Percentiles rank a stretch among this genome's conserved stretches.
phyloP scores from a whole-genome alignment of 768 basidiomycete species.

The Pisolithus marmoratus region DNA sequence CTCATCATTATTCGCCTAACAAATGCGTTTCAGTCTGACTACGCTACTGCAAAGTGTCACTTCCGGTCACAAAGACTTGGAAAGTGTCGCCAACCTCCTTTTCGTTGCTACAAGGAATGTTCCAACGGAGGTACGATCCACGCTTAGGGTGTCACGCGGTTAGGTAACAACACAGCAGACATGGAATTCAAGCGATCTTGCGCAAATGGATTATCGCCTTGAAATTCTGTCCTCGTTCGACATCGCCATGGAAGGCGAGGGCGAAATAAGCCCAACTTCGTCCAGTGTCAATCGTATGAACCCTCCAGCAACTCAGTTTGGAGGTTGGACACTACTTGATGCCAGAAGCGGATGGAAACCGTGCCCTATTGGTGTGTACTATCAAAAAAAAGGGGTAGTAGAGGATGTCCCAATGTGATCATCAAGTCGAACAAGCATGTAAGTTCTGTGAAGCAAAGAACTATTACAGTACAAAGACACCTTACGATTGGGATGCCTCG shows the following conservation, averaged over 20 bases:
- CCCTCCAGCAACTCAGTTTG: neutral
- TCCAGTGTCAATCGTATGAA: neutral
- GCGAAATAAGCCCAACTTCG: neutral
- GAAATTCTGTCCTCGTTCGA: conserved; percentile 26
- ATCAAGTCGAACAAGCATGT: neutral
- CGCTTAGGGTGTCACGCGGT: neutral
- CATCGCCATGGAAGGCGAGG: neutral
- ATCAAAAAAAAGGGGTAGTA: neutral
- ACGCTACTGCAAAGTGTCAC: conserved; percentile 17
- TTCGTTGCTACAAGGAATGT: conserved; percentile 1
- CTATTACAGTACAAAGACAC: neutral
- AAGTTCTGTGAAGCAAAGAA: neutral
- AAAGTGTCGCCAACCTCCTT: conserved; percentile 15
- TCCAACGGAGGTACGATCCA: conserved; percentile 14
- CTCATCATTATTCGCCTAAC: conserved; percentile 4
- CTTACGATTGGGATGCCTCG: too few species aligned
- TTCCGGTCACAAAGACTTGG: conserved; percentile 14
- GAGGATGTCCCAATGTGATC: neutral
- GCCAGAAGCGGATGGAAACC: conserved; percentile 44
- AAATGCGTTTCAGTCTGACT: conserved; percentile 12
- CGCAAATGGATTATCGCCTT: conserved; percentile 48
- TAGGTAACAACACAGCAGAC: conserved; percentile 12
- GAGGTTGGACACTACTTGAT: conserved; percentile 42
- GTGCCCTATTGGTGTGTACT: conserved; percentile 57
- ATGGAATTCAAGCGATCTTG: conserved; percentile 44